phyloP scores from a whole-genome alignment of 1,284 basidiomycete species.

The Fomitopsis palustris region DNA sequence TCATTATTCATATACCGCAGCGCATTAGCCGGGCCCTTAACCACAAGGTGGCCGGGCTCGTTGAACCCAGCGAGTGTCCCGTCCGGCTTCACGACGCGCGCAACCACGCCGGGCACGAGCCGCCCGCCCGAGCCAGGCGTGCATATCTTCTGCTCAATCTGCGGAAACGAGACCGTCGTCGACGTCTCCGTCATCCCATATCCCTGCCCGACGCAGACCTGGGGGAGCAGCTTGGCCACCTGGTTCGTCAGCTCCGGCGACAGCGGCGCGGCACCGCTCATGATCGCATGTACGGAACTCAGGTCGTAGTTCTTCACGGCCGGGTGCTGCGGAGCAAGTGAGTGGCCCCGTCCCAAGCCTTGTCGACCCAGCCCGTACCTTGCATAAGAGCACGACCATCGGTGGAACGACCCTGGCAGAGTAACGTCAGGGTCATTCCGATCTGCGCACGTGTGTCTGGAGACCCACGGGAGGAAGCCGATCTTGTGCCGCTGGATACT shows the following conservation, averaged over 20 bases:
- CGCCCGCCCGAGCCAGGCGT: constrained; percentile 35
- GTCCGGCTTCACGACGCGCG: constrained; percentile 37
- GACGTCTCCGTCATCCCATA: constrained; percentile 53
- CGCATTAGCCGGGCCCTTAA: constrained; percentile 39
- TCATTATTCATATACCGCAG: constrained; percentile 41
- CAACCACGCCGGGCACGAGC: constrained; percentile 34
- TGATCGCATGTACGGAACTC: constrained; percentile 46
- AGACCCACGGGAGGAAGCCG: constrained; percentile 52
- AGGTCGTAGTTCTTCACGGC: constrained; percentile 61
- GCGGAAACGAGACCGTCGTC: constrained; percentile 37
- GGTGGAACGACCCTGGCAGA: constrained; percentile 59
- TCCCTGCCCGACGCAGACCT: constrained; percentile 55
- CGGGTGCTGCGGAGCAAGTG: constrained; percentile 54
- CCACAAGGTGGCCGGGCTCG: constrained; percentile 40
- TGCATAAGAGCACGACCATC: constrained; percentile 48
- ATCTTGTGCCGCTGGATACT: constrained; percentile 63
- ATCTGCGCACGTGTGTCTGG: neutral
- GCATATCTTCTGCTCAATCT: constrained; percentile 20
- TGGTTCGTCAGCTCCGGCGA: constrained; percentile 55
- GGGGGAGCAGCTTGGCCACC: constrained; percentile 51
- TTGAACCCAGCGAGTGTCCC: constrained; percentile 34
- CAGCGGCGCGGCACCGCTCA: constrained; percentile 67
- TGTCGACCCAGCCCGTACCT: no score
- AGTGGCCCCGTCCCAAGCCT: no score
- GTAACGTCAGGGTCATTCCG: constrained; percentile 2